These are phyloP conservation scores for Aspergillus floridensis DNA, from an alignment of 2,329 filamentous ascomycete species.

Conservation along the genomic window DNA sequence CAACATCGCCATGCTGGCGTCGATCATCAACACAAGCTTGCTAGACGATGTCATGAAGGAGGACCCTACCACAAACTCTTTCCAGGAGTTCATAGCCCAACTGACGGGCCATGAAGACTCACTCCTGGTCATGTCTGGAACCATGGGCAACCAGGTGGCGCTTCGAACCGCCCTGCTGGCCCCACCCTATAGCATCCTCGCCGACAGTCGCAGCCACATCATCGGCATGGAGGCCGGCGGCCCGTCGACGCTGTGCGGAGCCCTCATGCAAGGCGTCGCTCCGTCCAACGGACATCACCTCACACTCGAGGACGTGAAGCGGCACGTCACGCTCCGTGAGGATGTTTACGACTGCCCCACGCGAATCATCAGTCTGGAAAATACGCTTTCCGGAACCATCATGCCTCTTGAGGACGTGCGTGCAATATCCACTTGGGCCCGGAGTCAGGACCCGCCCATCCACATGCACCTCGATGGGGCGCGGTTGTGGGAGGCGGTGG, in stretches of 20 bases:
- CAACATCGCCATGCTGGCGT: constrained; percentile 19
- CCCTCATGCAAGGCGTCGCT: constrained; percentile 3
- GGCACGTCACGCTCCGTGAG: constrained; percentile 40
- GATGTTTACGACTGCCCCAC: constrained; percentile 74
- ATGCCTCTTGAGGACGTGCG: constrained; percentile 67
- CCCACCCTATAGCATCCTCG: constrained; percentile 19
- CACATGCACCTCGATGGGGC: constrained; percentile 72
- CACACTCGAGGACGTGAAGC: constrained; percentile 12
- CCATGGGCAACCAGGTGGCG: constrained; percentile 25
- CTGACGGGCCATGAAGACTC: constrained; percentile 17
- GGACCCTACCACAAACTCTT: constrained; percentile 17
- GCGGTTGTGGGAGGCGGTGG: constrained; percentile 72
- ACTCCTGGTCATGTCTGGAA: constrained; percentile 22
- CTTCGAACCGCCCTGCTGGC: constrained; percentile 13
- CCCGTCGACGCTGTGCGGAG: constrained; percentile 10
- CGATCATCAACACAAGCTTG: constrained; percentile 15
- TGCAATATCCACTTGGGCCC: constrained; percentile 65
- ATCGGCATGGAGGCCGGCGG: constrained; percentile 20
- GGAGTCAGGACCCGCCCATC: constrained; percentile 51
- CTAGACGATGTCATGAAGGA: constrained; percentile 22
- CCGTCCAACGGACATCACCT: constrained; percentile 13
- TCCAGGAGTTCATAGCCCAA: constrained; percentile 17
- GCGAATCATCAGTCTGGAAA: constrained; percentile 71
- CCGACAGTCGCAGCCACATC: constrained; percentile 16
- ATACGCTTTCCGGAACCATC: constrained; percentile 71